Percentiles rank a stretch among this genome's conserved stretches.
Conservation (phyloP, 1,284 basidiomycete species). For the Taiwanofungus camphoratus region DNA sequence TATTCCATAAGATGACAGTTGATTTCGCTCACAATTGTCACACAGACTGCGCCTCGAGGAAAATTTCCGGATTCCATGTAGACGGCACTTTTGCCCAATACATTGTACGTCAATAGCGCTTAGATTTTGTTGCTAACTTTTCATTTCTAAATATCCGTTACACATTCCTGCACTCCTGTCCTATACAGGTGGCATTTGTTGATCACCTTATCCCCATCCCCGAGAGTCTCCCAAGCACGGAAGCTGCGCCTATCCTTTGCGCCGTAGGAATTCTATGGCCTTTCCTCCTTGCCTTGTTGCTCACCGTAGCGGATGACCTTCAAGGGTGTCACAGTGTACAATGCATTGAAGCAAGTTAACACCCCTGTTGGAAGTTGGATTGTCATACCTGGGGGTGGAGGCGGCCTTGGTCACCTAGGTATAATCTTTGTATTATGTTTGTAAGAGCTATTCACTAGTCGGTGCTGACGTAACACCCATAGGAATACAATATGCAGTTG, state of each 20-base stretch:
- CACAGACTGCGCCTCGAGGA: slow-evolving; percentile 53
- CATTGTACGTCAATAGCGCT: slow-evolving; percentile 30
- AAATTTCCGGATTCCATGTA: slow-evolving; percentile 64
- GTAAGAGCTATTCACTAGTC: no score
- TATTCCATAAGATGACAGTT: no score
- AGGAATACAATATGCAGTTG: slow-evolving; percentile 63
- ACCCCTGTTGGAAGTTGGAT: slow-evolving; percentile 59
- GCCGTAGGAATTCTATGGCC: slow-evolving; percentile 39
- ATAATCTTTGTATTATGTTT: no score
- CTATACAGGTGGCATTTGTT: slow-evolving; percentile 19
- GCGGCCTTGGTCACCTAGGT: slow-evolving; percentile 56
- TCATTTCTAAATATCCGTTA: no score
- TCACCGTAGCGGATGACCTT: not conserved
- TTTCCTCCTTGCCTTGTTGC: not conserved
- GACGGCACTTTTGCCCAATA: slow-evolving; percentile 84
- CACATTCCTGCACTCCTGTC: no score
- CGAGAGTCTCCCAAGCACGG: slow-evolving; percentile 52
- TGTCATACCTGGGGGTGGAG: slow-evolving; percentile 64
- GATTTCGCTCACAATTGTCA: no score
- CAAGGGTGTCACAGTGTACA: slow-evolving; percentile 69
- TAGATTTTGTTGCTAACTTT: no score
- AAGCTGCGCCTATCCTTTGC: slow-evolving; percentile 78
- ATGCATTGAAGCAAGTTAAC: slow-evolving; percentile 55
- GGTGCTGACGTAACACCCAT: slow-evolving; percentile 5
- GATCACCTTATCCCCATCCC: slow-evolving; percentile 66